Conservation (phyloP, 331 rosid species). For the Quercus lobata region DNA sequence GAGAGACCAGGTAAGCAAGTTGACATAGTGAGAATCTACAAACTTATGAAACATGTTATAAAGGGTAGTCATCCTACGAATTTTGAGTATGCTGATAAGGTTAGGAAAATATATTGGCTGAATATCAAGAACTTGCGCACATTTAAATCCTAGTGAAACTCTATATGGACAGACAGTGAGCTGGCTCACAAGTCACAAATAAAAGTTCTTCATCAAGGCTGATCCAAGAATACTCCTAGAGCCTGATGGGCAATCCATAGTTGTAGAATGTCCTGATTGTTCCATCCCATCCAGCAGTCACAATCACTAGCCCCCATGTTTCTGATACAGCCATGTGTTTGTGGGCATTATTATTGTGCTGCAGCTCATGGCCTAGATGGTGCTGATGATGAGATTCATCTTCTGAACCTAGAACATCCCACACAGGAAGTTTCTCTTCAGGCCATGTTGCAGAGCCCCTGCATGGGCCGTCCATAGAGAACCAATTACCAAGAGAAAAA, state of each 20-base stretch:
- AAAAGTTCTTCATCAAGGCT: neutral
- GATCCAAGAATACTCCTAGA: constrained; percentile 21
- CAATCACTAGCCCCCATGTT: constrained; percentile 57
- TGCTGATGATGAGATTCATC: constrained; percentile 4
- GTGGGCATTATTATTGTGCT: neutral
- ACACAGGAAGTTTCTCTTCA: constrained; percentile 40
- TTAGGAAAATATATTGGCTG: neutral
- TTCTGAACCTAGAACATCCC: constrained; percentile 7
- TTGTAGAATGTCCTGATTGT: constrained; percentile 75
- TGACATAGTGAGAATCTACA: neutral
- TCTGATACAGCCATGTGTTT: constrained; percentile 20
- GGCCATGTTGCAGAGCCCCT: constrained; percentile 47
- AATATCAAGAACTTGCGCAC: neutral
- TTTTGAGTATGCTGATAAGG: neutral
- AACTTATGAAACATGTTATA: neutral
- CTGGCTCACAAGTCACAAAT: neutral
- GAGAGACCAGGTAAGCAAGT: neutral
- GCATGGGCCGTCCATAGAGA: constrained; percentile 29
- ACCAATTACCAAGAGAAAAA: constrained; percentile 31
- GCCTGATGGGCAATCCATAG: constrained; percentile 76
- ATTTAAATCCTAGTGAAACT: too few relatives aligned
- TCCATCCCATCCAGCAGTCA: constrained; percentile 71
- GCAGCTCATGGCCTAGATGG: neutral
- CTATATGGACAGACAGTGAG: too few relatives aligned
- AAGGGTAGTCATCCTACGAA: neutral